Evolutionary conservation across 768 basidiomycete genomes (phyloP).

Genomic region (Suillus decipiens): DNA sequence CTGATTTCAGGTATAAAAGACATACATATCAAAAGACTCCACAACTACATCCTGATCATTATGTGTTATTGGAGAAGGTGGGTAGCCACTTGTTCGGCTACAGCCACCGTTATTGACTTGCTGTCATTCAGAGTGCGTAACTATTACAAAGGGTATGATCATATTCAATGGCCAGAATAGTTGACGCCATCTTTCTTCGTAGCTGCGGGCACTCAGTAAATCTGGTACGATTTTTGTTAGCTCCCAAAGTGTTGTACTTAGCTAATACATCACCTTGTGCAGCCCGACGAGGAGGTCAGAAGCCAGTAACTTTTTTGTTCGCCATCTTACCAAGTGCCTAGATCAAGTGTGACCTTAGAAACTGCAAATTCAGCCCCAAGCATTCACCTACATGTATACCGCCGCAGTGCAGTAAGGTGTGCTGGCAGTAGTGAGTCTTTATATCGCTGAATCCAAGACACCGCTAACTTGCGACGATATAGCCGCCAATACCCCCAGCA

Average conservation of each 20-base stretch:
- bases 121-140: constrained; percentile 51
- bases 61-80: constrained; percentile 69
- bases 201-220: constrained; percentile 59
- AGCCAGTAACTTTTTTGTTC: constrained; percentile 8
- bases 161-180: neutral
- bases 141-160: constrained; percentile 50
- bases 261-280: constrained; percentile 8
- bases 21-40: constrained; percentile 4
- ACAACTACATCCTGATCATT: constrained; percentile 11
- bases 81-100: constrained; percentile 23
- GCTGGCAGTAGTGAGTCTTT: constrained; percentile 69
- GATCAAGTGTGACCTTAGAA: constrained; percentile 63
- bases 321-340: constrained; percentile 24
- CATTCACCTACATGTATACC: constrained; percentile 54
- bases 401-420: constrained; percentile 53
- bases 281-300: constrained; percentile 63
- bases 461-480: constrained; percentile 17
- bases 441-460: neutral
- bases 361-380: constrained; percentile 63
- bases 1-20: constrained; percentile 31
- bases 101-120: constrained; percentile 22
- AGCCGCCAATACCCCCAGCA: constrained; percentile 68
- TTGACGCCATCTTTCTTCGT: constrained; percentile 13
- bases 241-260: neutral
- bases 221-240: constrained; percentile 37